Evolutionary conservation across 2,329 filamentous ascomycete genomes (phyloP).

Genomic region (Aspergillus sp.): DNA sequence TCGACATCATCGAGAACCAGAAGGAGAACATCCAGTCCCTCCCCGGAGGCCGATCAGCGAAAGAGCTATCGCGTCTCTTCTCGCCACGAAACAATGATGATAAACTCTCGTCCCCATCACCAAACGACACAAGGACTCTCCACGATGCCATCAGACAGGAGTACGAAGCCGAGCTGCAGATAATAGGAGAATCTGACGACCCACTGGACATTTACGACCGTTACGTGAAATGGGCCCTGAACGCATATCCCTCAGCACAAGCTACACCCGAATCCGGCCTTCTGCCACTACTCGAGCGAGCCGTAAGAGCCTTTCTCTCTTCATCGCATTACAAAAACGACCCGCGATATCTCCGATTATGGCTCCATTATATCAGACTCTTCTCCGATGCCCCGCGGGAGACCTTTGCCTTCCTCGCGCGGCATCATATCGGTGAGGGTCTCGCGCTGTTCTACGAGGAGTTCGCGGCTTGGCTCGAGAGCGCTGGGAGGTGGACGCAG

Average conservation of each 20-base stretch:
- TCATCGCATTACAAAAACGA: conserved; percentile 89
- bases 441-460: conserved; percentile 95
- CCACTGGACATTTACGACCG: conserved; percentile 92
- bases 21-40: conserved; percentile 98
- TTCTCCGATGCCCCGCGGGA: conserved; percentile 92
- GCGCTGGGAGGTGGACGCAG: conserved; percentile 72
- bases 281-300: conserved; percentile 78
- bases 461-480: conserved; percentile 87
- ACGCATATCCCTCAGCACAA: conserved; percentile 89
- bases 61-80: conserved; percentile 71
- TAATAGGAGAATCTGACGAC: conserved; percentile 79
- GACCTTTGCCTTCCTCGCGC: conserved; percentile 81
- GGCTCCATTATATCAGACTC: conserved; percentile 86
- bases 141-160: conserved; percentile 72
- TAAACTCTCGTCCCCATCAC: conserved; percentile 53
- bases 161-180: conserved; percentile 74
- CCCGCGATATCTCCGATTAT: conserved; percentile 82
- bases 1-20: conserved; percentile 89
- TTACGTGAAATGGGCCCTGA: conserved; percentile 93
- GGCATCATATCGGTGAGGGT: conserved; percentile 75
- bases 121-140: conserved; percentile 63
- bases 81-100: conserved; percentile 38
- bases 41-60: conserved; percentile 78
- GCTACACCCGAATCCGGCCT: conserved; percentile 87
- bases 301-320: conserved; percentile 81